Base-by-base conservation (phyloP, 225 moss, liverwort and hornwort genomes). In the Thuidium tamariscinum region DNA sequence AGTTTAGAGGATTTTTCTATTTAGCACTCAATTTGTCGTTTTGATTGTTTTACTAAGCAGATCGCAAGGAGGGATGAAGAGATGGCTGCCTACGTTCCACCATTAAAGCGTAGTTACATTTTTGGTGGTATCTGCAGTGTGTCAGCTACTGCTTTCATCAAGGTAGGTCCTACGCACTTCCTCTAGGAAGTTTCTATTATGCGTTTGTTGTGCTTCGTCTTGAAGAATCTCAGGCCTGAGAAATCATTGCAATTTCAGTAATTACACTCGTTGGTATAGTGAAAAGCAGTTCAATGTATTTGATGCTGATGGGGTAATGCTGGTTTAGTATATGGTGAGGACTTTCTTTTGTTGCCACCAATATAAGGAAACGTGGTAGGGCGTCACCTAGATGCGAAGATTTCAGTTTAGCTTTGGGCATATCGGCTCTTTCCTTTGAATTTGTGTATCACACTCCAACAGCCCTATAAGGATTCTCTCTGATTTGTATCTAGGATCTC, bases 111-210 rank as follows among this genome's bases (percentile, higher is more conserved):
- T 55, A 95, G 95, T 85, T 97, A 97, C 85, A 89, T 98, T 57
- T 98, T 98, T 95, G 97, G 98, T 78, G 98, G 98, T 88, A 95
- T 98, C 88, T 98, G 98, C 91, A 97, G 98, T 90, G 93, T 98
- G 81, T 92, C 95, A 78, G 95, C 98, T 80, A 95, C 96, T 87
- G 96, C 98, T 60, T 96, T 97, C 85, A 94, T 97, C 30, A 98
- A 98, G 95, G 98, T 98, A 83, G 32, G 51, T 68, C 9, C 39
- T 85, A 74, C 39, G 83, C 46, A 11, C 65, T 52, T 79, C 65
- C 44, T 76, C 60, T 81, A 51, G 44, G 74, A 52, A 52, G 42
- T 65, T 77, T 60, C 52, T 49, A 72, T 63, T 77, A 26, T 59
- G 65, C 7, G 57, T 72, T 54, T 49, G 3, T 87, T 83, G 54